These are phyloP conservation scores for Pholiota molesta DNA, from an alignment of 768 basidiomycete species.

Conservation along the genomic window DNA sequence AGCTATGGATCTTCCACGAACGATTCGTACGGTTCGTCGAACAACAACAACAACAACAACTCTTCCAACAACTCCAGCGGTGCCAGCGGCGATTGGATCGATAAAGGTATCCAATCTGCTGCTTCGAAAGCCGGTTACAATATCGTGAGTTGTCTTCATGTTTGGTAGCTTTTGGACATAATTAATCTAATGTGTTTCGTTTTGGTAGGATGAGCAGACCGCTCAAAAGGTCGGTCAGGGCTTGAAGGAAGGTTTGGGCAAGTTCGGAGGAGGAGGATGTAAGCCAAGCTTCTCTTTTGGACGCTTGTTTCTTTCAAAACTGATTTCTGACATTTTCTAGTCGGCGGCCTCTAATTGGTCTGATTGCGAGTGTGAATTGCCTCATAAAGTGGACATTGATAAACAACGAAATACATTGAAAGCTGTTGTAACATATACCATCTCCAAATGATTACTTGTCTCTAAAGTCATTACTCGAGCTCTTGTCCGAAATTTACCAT, in stretches of 20 bases:
- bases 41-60: too few species aligned
- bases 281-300: conserved; percentile 10
- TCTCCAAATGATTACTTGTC: background rate
- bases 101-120: conserved; percentile 40
- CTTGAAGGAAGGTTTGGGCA: conserved; percentile 36
- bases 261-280: conserved; percentile 37
- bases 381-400: background rate
- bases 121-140: conserved; percentile 47
- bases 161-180: background rate
- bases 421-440: background rate
- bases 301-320: background rate
- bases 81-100: conserved; percentile 25
- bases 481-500: background rate
- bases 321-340: background rate
- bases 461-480: background rate
- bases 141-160: conserved; percentile 36
- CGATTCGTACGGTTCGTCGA: too few species aligned
- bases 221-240: conserved; percentile 40
- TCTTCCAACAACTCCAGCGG: conserved; percentile 23
- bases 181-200: background rate
- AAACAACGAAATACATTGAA: background rate
- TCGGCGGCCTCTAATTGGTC: background rate
- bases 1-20: too few species aligned
- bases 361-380: too few species aligned
- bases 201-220: conserved; percentile 36